Conservation (phyloP, 2,329 filamentous ascomycete genomes). For the Berkeleyomyces basicola region DNA sequence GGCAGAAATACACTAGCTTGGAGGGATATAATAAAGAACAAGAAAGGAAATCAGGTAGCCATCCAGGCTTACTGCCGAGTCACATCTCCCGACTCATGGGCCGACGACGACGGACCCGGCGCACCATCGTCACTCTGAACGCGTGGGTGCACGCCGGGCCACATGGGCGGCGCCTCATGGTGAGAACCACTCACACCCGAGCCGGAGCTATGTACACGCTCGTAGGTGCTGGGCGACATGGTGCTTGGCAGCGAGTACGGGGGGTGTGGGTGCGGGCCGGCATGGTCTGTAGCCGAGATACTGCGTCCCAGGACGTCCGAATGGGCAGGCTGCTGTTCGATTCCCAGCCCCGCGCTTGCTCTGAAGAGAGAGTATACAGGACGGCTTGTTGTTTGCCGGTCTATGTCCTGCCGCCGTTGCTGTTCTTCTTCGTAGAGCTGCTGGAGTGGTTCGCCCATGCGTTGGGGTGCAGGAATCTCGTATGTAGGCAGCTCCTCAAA, state of each 20-base stretch:
- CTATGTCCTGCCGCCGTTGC: not conserved
- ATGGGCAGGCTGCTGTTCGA: not conserved
- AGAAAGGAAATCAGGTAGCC: not conserved
- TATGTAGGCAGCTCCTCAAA: slow-evolving; percentile 40
- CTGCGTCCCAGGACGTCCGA: not conserved
- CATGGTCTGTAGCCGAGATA: not conserved
- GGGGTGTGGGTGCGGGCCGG: not conserved
- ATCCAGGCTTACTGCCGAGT: not conserved
- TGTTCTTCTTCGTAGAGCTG: slow-evolving; percentile 35
- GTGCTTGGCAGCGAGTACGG: not conserved
- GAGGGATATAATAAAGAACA: not conserved
- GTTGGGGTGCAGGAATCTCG: slow-evolving; percentile 44
- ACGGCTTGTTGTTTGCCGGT: not conserved
- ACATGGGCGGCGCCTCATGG: slow-evolving; percentile 7
- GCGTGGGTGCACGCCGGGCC: slow-evolving; percentile 5
- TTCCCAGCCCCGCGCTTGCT: not conserved
- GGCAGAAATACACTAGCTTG: not conserved
- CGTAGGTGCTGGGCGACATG: not conserved
- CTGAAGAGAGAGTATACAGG: not conserved
- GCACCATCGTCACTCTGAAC: not conserved
- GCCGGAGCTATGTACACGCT: not conserved
- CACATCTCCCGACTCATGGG: not conserved
- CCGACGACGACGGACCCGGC: not conserved
- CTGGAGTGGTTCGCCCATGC: slow-evolving; percentile 39
- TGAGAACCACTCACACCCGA: not conserved